These are phyloP conservation scores for Diversispora eburnea DNA, from an alignment of 192 early-diverging fungal genomes.

Conservation along the genomic window DNA sequence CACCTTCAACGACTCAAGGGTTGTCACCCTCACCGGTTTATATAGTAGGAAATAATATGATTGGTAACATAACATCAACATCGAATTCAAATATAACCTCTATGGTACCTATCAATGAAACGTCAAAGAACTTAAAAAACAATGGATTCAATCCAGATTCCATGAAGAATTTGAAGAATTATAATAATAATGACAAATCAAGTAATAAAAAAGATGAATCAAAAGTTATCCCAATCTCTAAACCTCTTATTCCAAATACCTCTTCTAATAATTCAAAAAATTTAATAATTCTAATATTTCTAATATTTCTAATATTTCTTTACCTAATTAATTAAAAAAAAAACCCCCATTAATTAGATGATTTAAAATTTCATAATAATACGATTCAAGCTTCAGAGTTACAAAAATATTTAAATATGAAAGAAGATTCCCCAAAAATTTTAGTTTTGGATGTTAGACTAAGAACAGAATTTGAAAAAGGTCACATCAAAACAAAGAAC, in stretches of 20 bases:
- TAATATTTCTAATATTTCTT: neutral
- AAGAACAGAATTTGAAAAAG: neutral
- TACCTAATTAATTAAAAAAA: neutral
- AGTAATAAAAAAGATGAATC: too few species aligned
- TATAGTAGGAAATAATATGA: slow-evolving; percentile 5
- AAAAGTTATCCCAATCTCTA: too few species aligned
- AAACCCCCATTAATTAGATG: neutral
- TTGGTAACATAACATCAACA: neutral
- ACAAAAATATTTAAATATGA: neutral
- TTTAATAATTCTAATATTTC: too few species aligned
- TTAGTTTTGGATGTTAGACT: slow-evolving; percentile 22
- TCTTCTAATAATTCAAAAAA: too few species aligned
- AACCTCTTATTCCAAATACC: too few species aligned
- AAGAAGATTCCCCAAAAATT: neutral
- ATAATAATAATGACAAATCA: neutral
- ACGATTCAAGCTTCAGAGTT: neutral
- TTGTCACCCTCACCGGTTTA: slow-evolving; percentile 12
- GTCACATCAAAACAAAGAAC: slow-evolving; percentile 27
- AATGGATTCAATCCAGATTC: neutral
- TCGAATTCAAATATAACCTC: neutral
- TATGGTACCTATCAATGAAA: neutral
- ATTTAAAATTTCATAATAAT: neutral
- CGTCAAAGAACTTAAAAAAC: too few species aligned
- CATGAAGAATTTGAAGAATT: neutral
- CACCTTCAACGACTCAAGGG: neutral